Percentiles rank a stretch among this genome's conserved stretches.
Evolutionary conservation across 1,139 yeast species (phyloP).

Genomic region (Geotrichum restrictum): DNA sequence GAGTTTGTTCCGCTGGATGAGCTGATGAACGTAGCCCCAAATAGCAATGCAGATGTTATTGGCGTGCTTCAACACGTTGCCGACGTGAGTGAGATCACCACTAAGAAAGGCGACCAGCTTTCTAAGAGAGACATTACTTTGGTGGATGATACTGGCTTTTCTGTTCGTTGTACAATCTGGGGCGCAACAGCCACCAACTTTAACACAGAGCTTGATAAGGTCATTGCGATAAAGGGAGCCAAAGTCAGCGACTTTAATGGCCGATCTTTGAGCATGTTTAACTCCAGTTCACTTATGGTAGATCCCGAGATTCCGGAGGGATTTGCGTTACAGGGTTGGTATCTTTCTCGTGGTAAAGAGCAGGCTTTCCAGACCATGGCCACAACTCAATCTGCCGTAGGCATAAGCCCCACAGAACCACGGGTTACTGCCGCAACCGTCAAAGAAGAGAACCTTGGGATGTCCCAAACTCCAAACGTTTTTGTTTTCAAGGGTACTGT

Average conservation of each 20-base stretch:
- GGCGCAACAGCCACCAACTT: constrained; percentile 80
- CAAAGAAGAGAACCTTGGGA: constrained; percentile 66
- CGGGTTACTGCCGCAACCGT: constrained; percentile 61
- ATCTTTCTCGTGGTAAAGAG: constrained; percentile 67
- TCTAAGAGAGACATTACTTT: constrained; percentile 84
- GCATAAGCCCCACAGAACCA: constrained; percentile 37
- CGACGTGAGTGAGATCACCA: constrained; percentile 74
- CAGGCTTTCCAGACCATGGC: constrained; percentile 58
- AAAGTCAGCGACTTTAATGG: constrained; percentile 89
- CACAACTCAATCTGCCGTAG: constrained; percentile 34
- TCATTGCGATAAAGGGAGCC: constrained; percentile 88
- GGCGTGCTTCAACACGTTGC: constrained; percentile 78
- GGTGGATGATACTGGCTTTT: constrained; percentile 79
- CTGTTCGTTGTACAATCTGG: constrained; percentile 84
- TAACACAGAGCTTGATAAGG: constrained; percentile 68
- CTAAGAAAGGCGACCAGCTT: constrained; percentile 87
- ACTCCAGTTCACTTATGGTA: constrained; percentile 66
- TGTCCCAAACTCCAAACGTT: constrained; percentile 65
- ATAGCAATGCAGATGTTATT: constrained; percentile 74
- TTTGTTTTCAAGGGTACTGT: constrained; percentile 72
- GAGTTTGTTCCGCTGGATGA: constrained; percentile 68
- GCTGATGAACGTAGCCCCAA: constrained; percentile 64
- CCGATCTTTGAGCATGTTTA: constrained; percentile 74
- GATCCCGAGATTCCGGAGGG: constrained; percentile 92
- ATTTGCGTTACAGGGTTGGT: constrained; percentile 90